Evolutionary conservation across 306 rosid genomes (phyloP), one percentile per base, ranked within the genome.

Genomic region (Cyamopsis tetragonoloba): DNA sequence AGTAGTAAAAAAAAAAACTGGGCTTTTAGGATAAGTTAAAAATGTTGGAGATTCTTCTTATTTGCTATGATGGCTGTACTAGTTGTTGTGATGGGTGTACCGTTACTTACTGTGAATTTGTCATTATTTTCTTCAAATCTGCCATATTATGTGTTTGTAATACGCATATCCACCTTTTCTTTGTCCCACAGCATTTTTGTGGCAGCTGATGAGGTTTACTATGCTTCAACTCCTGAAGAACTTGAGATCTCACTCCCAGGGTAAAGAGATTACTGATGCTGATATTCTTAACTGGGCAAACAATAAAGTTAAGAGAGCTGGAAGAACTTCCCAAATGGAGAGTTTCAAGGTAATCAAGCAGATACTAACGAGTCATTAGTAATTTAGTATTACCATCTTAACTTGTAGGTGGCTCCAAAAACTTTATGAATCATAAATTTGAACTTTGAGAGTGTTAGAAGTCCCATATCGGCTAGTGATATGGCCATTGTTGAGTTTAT

Each of bases 151-250:
- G 19, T 30, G 15, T 19, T 35, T 4, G 53, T 30, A 53, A 67
- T 13, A 48, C 55, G 62, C 55, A 51, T 57, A 49, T 67, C 6
- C 13, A 3, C 54, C 61, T 57, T 5, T 35, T 79, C 12, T 24
- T 47, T 42, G 65, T 62, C 64, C 66, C 34, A 18, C 96, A 95
- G 97, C 99, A 32, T 95, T 44, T 81, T 64, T 95, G 75, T 95
- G 99, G 99, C 99, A 95, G 83, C 83, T 90, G 80, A 90, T 95
- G 99, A 86, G 99, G 81, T 95, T 82, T 78, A 80, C 81, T 14
- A 90, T 95, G 97, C 92, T 95, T 77, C 97, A 90, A 88, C 96
- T 95, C 34, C 82, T 95, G 76, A 95, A 44, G 75, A 90, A 95
- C 79, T 83, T 95, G 88, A 88, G 97, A 84, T 90, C 96, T 3